Conservation (phyloP, 2,329 filamentous ascomycete species). For the Hypoxylon sp. region DNA sequence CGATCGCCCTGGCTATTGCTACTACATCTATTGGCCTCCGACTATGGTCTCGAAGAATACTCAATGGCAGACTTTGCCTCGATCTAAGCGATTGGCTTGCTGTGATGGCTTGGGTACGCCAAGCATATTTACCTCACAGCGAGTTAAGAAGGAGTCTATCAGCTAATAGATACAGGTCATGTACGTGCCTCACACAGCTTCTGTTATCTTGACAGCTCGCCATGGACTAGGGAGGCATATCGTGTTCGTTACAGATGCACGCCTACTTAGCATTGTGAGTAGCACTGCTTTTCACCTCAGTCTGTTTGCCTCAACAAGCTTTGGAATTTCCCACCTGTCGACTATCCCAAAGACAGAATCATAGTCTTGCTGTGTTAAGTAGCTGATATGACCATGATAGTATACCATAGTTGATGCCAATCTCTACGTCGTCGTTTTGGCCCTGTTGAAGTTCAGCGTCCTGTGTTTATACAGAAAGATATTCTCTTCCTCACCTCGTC, state of each 20-base stretch:
- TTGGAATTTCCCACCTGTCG: no score
- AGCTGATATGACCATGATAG: not conserved
- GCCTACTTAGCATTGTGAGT: not conserved
- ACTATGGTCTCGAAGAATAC: not conserved
- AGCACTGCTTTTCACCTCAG: not conserved
- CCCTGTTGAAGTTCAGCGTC: conserved; percentile 1
- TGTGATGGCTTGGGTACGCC: not conserved
- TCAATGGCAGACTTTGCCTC: not conserved
- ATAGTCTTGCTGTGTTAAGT: not conserved
- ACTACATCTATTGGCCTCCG: not conserved
- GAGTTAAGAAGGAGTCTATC: not conserved
- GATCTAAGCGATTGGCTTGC: not conserved
- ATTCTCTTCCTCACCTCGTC: not conserved
- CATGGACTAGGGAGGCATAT: not conserved
- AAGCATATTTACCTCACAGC: not conserved
- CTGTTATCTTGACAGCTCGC: not conserved
- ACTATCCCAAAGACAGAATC: no score
- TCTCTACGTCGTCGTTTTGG: not conserved
- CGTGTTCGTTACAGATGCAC: not conserved
- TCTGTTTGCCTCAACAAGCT: not conserved
- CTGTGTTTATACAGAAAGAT: not conserved
- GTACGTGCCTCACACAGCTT: not conserved
- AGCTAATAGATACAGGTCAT: not conserved
- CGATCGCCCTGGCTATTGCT: not conserved
- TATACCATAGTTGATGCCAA: not conserved